Conservation (phyloP, 2,329 filamentous ascomycete species). For the Aspergillus fumigatiaffinis region DNA sequence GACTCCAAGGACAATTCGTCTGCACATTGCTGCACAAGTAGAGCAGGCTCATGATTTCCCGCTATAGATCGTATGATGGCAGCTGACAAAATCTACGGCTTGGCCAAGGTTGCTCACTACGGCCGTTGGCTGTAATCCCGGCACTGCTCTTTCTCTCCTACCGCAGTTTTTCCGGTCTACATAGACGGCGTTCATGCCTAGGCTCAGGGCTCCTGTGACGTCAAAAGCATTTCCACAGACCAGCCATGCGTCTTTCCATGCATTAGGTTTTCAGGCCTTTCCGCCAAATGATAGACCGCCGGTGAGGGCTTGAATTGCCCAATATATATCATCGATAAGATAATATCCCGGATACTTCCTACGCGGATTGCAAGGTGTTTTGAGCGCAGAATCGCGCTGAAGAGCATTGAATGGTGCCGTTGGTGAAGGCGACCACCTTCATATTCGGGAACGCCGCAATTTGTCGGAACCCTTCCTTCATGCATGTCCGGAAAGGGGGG, state of each 20-base stretch:
- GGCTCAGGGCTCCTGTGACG: conserved; percentile 58
- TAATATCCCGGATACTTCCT: conserved; percentile 49
- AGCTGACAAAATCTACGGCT: conserved; percentile 44
- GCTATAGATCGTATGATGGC: conserved; percentile 6
- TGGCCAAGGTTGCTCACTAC: conserved; percentile 56
- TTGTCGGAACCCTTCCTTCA: conserved; percentile 49
- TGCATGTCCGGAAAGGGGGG: conserved; percentile 64
- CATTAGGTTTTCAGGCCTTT: conserved; percentile 44
- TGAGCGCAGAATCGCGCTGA: conserved; percentile 56
- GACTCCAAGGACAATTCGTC: not conserved
- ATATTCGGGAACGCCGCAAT: conserved; percentile 44
- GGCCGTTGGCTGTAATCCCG: conserved; percentile 49
- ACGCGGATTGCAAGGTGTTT: conserved; percentile 51
- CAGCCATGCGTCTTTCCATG: conserved; percentile 58
- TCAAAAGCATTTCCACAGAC: conserved; percentile 73
- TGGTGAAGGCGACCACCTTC: conserved; percentile 64
- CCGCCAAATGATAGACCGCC: conserved; percentile 56
- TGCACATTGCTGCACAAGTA: not conserved
- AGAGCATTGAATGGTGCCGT: conserved; percentile 63
- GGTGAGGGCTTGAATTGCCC: conserved; percentile 63
- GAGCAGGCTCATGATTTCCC: not conserved
- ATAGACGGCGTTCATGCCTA: conserved; percentile 63
- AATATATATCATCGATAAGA: conserved; percentile 59
- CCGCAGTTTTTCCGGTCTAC: conserved; percentile 60
- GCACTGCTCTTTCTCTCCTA: conserved; percentile 62